Evolutionary conservation across 805 yeast species (phyloP).

Genomic region (Candida silvatica): DNA sequence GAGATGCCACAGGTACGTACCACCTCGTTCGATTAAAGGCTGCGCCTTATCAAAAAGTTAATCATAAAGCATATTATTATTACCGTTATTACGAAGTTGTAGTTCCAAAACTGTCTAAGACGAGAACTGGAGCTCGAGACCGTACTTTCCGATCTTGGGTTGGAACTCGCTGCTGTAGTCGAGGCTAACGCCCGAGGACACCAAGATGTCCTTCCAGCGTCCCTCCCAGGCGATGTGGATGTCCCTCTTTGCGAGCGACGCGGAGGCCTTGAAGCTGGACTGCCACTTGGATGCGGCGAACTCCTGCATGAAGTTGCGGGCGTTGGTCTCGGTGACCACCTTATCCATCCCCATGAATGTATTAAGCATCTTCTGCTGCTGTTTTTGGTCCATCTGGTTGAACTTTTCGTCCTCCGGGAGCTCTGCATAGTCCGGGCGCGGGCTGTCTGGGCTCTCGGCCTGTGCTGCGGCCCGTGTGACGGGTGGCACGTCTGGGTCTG

Average conservation of each 20-base stretch:
- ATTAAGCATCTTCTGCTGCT: constrained; percentile 13
- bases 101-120: constrained; percentile 33
- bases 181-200: constrained; percentile 64
- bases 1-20: neutral
- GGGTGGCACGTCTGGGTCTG: neutral
- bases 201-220: constrained; percentile 65
- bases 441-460: neutral
- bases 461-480: neutral
- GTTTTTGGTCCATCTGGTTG: constrained; percentile 12
- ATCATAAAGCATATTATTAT: too few species aligned
- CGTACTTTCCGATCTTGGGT: constrained; percentile 45
- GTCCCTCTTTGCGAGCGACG: constrained; percentile 55
- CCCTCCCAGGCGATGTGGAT: constrained; percentile 83
- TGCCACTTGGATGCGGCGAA: constrained; percentile 49
- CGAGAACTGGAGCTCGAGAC: constrained; percentile 55
- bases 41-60: too few species aligned
- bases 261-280: constrained; percentile 66
- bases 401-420: constrained; percentile 3
- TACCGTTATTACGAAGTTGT: too few species aligned
- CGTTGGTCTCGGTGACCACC: constrained; percentile 10
- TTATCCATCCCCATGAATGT: constrained; percentile 16
- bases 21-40: too few species aligned
- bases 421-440: neutral
- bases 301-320: constrained; percentile 19
- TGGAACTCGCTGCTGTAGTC: constrained; percentile 27